Base-by-base conservation (phyloP, 345 rosid genomes). In the Arabis alpina region DNA sequence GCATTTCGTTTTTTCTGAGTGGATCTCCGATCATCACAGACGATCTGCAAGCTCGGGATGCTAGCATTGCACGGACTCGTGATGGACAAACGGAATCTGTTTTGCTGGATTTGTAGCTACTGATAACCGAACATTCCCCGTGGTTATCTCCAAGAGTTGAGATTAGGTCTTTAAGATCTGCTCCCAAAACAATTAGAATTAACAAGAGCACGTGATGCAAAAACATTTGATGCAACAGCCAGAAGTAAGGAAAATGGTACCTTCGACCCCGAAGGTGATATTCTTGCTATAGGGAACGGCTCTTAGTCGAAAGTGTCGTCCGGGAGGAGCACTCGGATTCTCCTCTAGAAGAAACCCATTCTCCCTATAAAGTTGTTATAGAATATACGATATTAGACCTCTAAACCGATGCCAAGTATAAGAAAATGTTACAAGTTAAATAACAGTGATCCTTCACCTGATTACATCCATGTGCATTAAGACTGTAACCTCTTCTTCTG, bases 231-330 rank as follows among this genome's bases (percentile, higher is more conserved):
- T 62, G 47, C 16, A 61, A 49, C 49, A 62, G 39, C 5, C 48
- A 61, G 30, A 69, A 50, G 25, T 4, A 52, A 30, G 15, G 10
- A 11, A 58, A 40, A 19, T 19, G 42, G 45, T 82, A 91, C 99
- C 99, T 89, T 87, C 97, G 12, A 80, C 85, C 59, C 99, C 99
- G 80, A 94, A 94, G 73, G 91, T 91, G 77, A 89, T 85, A 72
- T 84, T 94, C 81, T 94, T 89, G 80, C 98, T 94, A 79, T 91
- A 91, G 54, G 96, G 99, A 68, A 94, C 82, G 5, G 96, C 89
- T 80, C 85, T 84, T 47, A 94, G 48, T 76, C 79, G 87, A 80
- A 85, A 91, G 55, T 71, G 97, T 52, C 68, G 71, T 48, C 99
- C 99, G 1, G 91, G 89, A 37, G 85, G 82, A 73, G 91, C 96